These are phyloP conservation scores for Botrytis galanthina DNA, from an alignment of 2,329 filamentous ascomycete species.

Conservation along the genomic window DNA sequence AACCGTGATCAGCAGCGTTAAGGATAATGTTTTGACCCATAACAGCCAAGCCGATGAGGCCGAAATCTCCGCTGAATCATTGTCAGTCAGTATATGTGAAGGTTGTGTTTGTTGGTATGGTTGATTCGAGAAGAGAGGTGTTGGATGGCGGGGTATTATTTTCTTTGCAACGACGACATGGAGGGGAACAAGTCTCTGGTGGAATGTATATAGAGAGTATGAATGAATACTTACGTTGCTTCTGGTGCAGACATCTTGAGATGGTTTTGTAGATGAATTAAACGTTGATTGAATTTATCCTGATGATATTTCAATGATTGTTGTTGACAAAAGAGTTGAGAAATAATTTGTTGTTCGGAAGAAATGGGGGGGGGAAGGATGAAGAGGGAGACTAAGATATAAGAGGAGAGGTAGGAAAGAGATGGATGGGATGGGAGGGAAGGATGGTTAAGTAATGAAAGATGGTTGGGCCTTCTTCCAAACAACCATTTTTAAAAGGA, in stretches of 20 bases:
- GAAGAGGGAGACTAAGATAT: background rate
- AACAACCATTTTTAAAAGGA: background rate
- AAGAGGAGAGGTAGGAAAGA: background rate
- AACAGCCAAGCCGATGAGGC: constrained; percentile 89
- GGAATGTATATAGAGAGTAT: constrained; percentile 31
- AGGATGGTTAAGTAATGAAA: background rate
- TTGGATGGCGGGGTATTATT: constrained; percentile 15
- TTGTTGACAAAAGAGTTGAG: constrained; percentile 10
- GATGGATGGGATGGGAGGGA: background rate
- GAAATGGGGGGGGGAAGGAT: background rate
- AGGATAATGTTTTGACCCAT: constrained; percentile 89
- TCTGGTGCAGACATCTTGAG: constrained; percentile 41
- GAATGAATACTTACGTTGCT: constrained; percentile 58
- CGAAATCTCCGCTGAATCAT: constrained; percentile 64
- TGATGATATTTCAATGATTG: constrained; percentile 15
- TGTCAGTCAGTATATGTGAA: constrained; percentile 27
- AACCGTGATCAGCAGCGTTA: constrained; percentile 87
- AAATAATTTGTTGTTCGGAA: background rate
- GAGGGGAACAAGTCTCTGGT: constrained; percentile 5
- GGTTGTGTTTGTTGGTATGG: background rate
- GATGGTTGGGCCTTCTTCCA: background rate
- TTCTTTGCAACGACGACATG: background rate
- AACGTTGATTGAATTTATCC: constrained; percentile 20
- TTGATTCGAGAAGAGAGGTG: background rate
- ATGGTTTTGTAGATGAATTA: constrained; percentile 20